Percentiles rank a stretch among this genome's conserved stretches.
Conservation (phyloP, 2,329 filamentous ascomycete genomes). For the Grosmannia huntii region DNA sequence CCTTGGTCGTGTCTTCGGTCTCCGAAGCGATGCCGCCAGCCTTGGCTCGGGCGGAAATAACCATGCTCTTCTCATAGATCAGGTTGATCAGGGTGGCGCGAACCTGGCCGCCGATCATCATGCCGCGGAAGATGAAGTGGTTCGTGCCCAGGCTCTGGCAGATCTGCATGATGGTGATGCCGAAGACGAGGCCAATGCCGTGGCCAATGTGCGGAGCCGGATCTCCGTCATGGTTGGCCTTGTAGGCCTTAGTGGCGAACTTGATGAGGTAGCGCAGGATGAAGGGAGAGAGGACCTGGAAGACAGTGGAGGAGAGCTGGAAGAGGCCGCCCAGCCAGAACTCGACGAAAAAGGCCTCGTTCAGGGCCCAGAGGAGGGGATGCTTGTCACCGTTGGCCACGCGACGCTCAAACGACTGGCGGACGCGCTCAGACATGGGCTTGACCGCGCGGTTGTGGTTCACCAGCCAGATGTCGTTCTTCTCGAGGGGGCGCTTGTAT, state of each 20-base stretch:
- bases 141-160: slow-evolving; percentile 69
- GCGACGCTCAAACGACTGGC: slow-evolving; percentile 56
- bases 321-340: slow-evolving; percentile 76
- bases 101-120: slow-evolving; percentile 78
- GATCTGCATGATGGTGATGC: slow-evolving; percentile 76
- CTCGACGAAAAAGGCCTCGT: slow-evolving; percentile 75
- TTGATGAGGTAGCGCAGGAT: slow-evolving; percentile 74
- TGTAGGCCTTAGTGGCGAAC: slow-evolving; percentile 70
- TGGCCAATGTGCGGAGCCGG: slow-evolving; percentile 56
- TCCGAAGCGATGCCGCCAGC: slow-evolving; percentile 49
- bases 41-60: slow-evolving; percentile 74
- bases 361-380: slow-evolving; percentile 66
- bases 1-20: background rate
- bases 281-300: slow-evolving; percentile 77
- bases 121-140: slow-evolving; percentile 86
- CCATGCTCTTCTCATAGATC: slow-evolving; percentile 89
- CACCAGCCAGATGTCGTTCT: slow-evolving; percentile 78
- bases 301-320: slow-evolving; percentile 57
- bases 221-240: slow-evolving; percentile 36
- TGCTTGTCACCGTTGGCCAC: slow-evolving; percentile 54
- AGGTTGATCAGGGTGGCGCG: slow-evolving; percentile 71
- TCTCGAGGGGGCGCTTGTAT: slow-evolving; percentile 71
- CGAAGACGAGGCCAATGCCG: slow-evolving; percentile 73
- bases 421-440: slow-evolving; percentile 52
- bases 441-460: slow-evolving; percentile 69